phyloP scores from a whole-genome alignment of 352 stramenopile species.

The Globisporangium polare region DNA sequence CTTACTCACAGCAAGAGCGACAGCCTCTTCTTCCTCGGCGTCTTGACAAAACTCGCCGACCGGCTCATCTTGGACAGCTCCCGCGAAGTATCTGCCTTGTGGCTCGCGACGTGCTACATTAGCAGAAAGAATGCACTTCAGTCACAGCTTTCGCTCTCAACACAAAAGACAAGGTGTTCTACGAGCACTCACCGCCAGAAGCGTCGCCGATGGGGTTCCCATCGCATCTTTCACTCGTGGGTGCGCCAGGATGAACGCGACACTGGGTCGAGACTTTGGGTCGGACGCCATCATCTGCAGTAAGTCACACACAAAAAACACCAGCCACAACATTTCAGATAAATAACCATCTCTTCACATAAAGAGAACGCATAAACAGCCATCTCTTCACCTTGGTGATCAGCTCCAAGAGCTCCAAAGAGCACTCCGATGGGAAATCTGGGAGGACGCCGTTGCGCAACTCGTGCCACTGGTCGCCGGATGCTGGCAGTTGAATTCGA shows the following conservation, averaged over 20 bases:
- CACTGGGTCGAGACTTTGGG: slow-evolving; percentile 4
- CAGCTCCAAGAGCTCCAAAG: slow-evolving; percentile 27
- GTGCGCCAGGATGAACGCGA: background rate
- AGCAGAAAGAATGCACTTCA: background rate
- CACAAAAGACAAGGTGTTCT: background rate
- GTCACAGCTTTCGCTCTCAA: background rate
- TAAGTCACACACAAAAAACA: too few species aligned
- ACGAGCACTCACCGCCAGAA: slow-evolving; percentile 4
- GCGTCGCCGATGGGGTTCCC: background rate
- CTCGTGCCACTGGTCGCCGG: slow-evolving; percentile 64
- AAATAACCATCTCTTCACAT: background rate
- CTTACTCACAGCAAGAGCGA: slow-evolving; percentile 6
- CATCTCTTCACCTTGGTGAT: slow-evolving; percentile 24
- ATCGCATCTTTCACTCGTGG: background rate
- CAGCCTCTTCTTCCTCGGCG: slow-evolving; percentile 16
- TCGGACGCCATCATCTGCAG: slow-evolving; percentile 14
- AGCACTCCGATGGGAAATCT: slow-evolving; percentile 41
- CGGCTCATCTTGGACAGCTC: slow-evolving; percentile 7
- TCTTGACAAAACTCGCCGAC: slow-evolving; percentile 15
- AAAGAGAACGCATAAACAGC: background rate
- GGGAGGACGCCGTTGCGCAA: slow-evolving; percentile 51
- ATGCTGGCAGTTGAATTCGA: slow-evolving; percentile 31
- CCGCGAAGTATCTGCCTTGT: background rate
- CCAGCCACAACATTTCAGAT: background rate
- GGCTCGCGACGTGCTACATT: slow-evolving; percentile 10